Conservation (phyloP, 2,329 filamentous ascomycete species). For the Waltergamsia citrina region DNA sequence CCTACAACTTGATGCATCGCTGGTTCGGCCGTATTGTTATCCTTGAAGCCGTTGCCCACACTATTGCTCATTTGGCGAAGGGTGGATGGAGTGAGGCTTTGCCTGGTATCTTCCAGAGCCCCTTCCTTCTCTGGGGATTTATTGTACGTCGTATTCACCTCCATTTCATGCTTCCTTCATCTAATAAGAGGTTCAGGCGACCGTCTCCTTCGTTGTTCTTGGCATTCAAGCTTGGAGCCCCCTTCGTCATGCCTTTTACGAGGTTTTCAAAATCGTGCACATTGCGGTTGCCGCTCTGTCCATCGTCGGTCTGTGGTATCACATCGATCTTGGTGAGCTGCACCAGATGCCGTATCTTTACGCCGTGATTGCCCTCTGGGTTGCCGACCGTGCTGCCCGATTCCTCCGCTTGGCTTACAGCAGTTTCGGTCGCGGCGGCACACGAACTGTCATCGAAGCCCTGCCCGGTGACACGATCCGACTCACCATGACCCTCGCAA, state of each 20-base stretch:
- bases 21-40: conserved; percentile 73
- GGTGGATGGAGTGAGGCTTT: conserved; percentile 40
- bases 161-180: conserved; percentile 1
- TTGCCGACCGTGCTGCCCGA: conserved; percentile 50
- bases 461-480: conserved; percentile 68
- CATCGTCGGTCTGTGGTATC: conserved; percentile 59
- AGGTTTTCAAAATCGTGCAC: conserved; percentile 66
- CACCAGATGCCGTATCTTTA: conserved; percentile 50
- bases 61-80: conserved; percentile 45
- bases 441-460: conserved; percentile 61
- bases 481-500: conserved; percentile 63
- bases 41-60: conserved; percentile 59
- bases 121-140: conserved; percentile 52
- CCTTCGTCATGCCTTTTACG: conserved; percentile 70
- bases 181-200: conserved; percentile 39
- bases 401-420: conserved; percentile 51
- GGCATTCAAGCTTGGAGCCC: conserved; percentile 61
- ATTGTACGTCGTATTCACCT: conserved; percentile 38
- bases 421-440: conserved; percentile 59
- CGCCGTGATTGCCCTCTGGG: conserved; percentile 58
- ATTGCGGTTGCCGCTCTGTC: conserved; percentile 52
- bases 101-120: conserved; percentile 19
- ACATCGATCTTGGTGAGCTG: conserved; percentile 44
- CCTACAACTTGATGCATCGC: conserved; percentile 72
- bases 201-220: conserved; percentile 51